Evolutionary conservation across 129 eudicot genomes (phyloP).

Genomic region (Chrysanthemum seticuspe): DNA sequence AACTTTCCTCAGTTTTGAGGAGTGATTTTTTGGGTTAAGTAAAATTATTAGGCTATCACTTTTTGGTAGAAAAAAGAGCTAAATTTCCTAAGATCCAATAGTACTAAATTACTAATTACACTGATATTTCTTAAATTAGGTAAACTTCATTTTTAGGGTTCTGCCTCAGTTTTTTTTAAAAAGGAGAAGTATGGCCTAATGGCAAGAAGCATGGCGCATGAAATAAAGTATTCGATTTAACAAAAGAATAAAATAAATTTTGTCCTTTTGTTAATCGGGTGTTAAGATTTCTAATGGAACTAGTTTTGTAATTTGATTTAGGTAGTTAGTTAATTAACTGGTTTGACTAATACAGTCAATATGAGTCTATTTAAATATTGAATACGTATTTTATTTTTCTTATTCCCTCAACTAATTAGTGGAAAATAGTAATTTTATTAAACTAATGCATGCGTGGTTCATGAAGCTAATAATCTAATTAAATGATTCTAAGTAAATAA

Average conservation of each 20-base stretch:
- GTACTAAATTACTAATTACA: too few species aligned
- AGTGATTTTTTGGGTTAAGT: too few species aligned
- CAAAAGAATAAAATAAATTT: not conserved
- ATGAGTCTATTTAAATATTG: constrained; percentile 3
- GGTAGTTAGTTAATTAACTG: not conserved
- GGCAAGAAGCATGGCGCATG: not conserved
- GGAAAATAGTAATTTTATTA: constrained; percentile 16
- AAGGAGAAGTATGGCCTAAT: too few species aligned
- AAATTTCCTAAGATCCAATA: too few species aligned
- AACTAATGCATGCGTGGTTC: constrained; percentile 27
- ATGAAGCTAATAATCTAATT: constrained; percentile 22
- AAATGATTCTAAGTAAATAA: not conserved
- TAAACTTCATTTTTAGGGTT: too few species aligned
- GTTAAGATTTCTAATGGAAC: constrained; percentile 2
- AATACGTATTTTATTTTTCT: not conserved
- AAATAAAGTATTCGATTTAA: not conserved
- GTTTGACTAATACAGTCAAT: constrained; percentile 21
- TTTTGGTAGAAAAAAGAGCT: too few species aligned
- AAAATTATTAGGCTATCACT: too few species aligned
- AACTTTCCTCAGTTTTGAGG: too few species aligned
- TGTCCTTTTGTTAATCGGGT: constrained; percentile 14
- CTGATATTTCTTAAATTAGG: too few species aligned
- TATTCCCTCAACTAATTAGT: constrained; percentile 7
- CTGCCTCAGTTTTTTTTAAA: too few species aligned
- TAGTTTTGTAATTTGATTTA: not conserved